Evolutionary conservation across 169 alveolate genomes (phyloP).

Genomic region (Theileria sp.): DNA sequence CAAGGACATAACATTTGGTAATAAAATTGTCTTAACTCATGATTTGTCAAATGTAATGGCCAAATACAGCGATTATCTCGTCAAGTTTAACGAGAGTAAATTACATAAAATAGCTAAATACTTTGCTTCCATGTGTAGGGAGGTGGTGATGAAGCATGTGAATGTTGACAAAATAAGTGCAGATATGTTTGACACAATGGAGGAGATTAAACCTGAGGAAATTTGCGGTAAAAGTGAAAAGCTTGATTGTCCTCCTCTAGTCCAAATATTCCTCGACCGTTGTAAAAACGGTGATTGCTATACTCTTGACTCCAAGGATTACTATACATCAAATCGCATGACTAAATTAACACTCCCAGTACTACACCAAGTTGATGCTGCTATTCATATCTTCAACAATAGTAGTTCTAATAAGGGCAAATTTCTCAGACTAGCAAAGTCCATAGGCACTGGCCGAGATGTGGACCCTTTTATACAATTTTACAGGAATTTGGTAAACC

Average conservation of each 20-base stretch:
- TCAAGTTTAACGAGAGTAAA: neutral
- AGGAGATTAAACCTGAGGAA: slow-evolving; percentile 11
- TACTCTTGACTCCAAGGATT: slow-evolving; percentile 26
- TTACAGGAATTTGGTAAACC: slow-evolving; percentile 11
- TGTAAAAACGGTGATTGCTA: slow-evolving; percentile 38
- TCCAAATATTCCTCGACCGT: slow-evolving; percentile 19
- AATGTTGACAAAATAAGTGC: slow-evolving; percentile 1
- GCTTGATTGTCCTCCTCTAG: slow-evolving; percentile 1
- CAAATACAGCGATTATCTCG: slow-evolving; percentile 8
- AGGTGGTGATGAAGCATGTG: slow-evolving; percentile 12
- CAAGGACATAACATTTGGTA: slow-evolving; percentile 5
- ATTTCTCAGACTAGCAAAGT: neutral
- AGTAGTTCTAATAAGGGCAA: slow-evolving; percentile 2
- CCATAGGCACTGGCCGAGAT: neutral
- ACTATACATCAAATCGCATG: neutral
- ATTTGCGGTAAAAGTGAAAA: slow-evolving; percentile 20
- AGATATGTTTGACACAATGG: slow-evolving; percentile 2
- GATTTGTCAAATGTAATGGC: neutral
- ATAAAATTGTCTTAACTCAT: slow-evolving; percentile 7
- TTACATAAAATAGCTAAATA: neutral
- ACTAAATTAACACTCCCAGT: slow-evolving; percentile 32
- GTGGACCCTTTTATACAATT: slow-evolving; percentile 12
- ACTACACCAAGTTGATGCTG: slow-evolving; percentile 53
- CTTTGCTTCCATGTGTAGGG: slow-evolving; percentile 22
- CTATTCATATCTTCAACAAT: slow-evolving; percentile 26